Evolutionary conservation across 352 stramenopile genomes (phyloP).

Genomic region (Globisporangium alternatum): DNA sequence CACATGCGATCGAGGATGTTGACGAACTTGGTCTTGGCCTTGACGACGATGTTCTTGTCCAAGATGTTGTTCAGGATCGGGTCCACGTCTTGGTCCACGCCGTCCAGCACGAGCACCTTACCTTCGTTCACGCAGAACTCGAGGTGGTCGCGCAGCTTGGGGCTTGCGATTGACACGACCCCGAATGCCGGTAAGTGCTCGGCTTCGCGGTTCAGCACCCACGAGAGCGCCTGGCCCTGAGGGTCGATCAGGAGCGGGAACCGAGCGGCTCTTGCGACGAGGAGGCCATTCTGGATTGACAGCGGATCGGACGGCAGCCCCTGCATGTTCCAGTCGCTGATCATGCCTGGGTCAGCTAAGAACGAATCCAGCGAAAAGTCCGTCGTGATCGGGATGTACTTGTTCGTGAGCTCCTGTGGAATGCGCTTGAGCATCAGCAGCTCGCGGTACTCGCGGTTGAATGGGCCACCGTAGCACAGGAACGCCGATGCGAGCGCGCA

Average conservation of each 20-base stretch:
- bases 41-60: constrained; percentile 60
- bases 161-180: constrained; percentile 52
- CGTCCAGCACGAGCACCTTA: constrained; percentile 80
- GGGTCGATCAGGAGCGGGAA: constrained; percentile 90
- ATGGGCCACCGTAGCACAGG: constrained; percentile 87
- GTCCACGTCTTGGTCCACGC: constrained; percentile 67
- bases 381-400: constrained; percentile 65
- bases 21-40: constrained; percentile 62
- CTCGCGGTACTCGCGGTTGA: constrained; percentile 85
- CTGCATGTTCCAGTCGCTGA: constrained; percentile 89
- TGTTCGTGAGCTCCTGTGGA: constrained; percentile 55
- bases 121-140: constrained; percentile 88
- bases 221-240: constrained; percentile 87
- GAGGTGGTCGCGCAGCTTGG: constrained; percentile 80
- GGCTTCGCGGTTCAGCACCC: constrained; percentile 75
- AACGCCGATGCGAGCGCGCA: constrained; percentile 85
- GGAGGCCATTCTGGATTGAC: constrained; percentile 90
- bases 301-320: constrained; percentile 84
- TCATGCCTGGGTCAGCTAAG: constrained; percentile 66
- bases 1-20: constrained; percentile 67
- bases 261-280: constrained; percentile 72
- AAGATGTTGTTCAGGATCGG: constrained; percentile 59
- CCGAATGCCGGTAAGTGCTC: constrained; percentile 58
- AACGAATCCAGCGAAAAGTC: constrained; percentile 69
- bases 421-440: constrained; percentile 60